Conservation (phyloP, 2,329 filamentous ascomycete genomes). For the Alternaria infectoria region DNA sequence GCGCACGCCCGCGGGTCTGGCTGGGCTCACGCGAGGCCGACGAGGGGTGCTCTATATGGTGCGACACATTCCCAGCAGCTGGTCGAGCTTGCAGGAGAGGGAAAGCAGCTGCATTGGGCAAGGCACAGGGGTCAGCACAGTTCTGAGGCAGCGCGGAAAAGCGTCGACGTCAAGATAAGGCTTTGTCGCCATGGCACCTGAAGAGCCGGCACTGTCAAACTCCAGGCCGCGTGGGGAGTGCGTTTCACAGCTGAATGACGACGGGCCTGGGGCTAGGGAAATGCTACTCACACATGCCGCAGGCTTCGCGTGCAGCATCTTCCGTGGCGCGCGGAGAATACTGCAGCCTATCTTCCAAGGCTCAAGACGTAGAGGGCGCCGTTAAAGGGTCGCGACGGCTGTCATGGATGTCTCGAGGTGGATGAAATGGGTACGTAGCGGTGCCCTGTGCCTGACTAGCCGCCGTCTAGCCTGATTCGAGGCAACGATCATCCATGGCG, state of each 20-base stretch:
- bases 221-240: slow-evolving; percentile 12
- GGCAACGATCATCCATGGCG: slow-evolving; percentile 31
- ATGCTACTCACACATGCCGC: slow-evolving; percentile 48
- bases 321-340: slow-evolving; percentile 30
- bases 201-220: slow-evolving; percentile 20
- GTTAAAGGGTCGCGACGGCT: slow-evolving; percentile 10
- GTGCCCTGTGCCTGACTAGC: slow-evolving; percentile 25
- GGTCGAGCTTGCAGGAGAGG: slow-evolving; percentile 49
- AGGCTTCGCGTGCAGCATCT: slow-evolving; percentile 41
- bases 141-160: slow-evolving; percentile 17
- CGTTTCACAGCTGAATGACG: slow-evolving; percentile 26
- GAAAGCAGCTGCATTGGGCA: slow-evolving; percentile 44
- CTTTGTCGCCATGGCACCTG: slow-evolving; percentile 22
- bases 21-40: slow-evolving; percentile 51
- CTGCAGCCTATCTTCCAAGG: slow-evolving; percentile 22
- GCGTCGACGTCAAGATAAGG: slow-evolving; percentile 29
- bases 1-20: slow-evolving; percentile 54
- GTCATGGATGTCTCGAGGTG: slow-evolving; percentile 14
- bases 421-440: slow-evolving; percentile 17
- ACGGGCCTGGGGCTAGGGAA: slow-evolving; percentile 6
- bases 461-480: slow-evolving; percentile 29
- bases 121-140: slow-evolving; percentile 40
- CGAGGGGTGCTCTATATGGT: slow-evolving; percentile 43
- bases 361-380: slow-evolving; percentile 17
- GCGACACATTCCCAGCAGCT: slow-evolving; percentile 46